Evolutionary conservation across 441 rosid genomes (phyloP).

Genomic region (Gossypium davidsonii): DNA sequence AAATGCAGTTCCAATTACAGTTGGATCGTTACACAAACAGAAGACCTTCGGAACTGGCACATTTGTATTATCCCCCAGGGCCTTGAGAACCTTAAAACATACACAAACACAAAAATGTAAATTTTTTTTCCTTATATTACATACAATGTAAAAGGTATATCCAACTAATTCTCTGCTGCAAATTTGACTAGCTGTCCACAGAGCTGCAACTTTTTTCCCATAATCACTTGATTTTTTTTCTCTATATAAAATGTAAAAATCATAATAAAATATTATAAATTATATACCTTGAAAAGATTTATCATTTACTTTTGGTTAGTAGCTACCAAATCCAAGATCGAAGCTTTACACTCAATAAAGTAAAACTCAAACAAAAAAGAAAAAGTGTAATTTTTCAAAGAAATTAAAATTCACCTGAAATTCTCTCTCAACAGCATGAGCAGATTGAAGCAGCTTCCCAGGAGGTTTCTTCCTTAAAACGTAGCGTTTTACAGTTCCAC

Average conservation of each 20-base stretch:
- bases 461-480: slow-evolving; percentile 94
- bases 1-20: slow-evolving; percentile 72
- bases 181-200: background rate
- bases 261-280: background rate
- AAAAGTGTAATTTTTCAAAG: background rate
- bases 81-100: slow-evolving; percentile 56
- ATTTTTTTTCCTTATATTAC: background rate
- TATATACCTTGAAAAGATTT: background rate
- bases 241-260: background rate
- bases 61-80: slow-evolving; percentile 61
- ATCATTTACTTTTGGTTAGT: background rate
- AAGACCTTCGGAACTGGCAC: slow-evolving; percentile 86
- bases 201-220: background rate
- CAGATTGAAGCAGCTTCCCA: slow-evolving; percentile 70
- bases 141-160: background rate
- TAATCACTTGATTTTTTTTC: background rate
- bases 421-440: slow-evolving; percentile 91
- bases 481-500: slow-evolving; percentile 48
- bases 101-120: background rate
- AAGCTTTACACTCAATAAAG: background rate
- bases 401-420: slow-evolving; percentile 45
- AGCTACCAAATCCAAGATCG: background rate
- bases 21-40: slow-evolving; percentile 62
- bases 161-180: background rate
- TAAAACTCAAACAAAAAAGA: slow-evolving; percentile 9